Evolutionary conservation across 2,329 filamentous ascomycete genomes (phyloP), one percentile per base, ranked within the genome.

Genomic region (Sporothrix inflata): DNA sequence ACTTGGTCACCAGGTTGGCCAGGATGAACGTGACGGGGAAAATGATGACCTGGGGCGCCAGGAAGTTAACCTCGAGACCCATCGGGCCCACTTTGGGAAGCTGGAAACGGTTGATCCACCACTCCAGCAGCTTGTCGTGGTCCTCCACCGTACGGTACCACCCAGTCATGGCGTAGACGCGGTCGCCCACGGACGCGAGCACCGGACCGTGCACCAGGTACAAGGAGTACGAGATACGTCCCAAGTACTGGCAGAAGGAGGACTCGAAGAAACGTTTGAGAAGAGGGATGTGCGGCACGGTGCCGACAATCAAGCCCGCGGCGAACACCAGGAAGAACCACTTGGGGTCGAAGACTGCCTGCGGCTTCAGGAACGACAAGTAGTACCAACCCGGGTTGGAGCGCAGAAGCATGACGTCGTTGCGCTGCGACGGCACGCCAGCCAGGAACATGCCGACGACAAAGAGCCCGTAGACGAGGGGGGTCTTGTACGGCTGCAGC

Each of bases 321-420:
- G 88, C 89, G 82, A 85, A 88, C 77, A 90, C 90, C 2, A 91
- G 83, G 77, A 85, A 91, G 79, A 91, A 91, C 89, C 89, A 91
- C 79, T 91, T 91, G 77, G 84, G 85, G 77, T 91, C 88, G 75
- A 84, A 90, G 12, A 90, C 87, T 1, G 89, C 89, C 77, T 91
- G 88, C 0, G 90, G 89, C 73, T 90, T 91, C 72, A 92, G 81
- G 73, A 84, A 84, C 0, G 88, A 88, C 16, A 90, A 79, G 74
- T 84, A 88, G 74, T 85, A 84, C 89, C 89, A 91, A 2, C 90
- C 89, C 0, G 87, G 85, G 19, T 85, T 88, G 30, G 83, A 82
- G 30, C 82, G 80, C 1, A 92, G 79, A 7, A 85, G 78, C 4
- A 83, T 77, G 3, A 89, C 75, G n/a, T 87, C 82, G 2, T 77